Evolutionary conservation across 257 asterid species (phyloP).

Genomic region (Catharanthus roseus): DNA sequence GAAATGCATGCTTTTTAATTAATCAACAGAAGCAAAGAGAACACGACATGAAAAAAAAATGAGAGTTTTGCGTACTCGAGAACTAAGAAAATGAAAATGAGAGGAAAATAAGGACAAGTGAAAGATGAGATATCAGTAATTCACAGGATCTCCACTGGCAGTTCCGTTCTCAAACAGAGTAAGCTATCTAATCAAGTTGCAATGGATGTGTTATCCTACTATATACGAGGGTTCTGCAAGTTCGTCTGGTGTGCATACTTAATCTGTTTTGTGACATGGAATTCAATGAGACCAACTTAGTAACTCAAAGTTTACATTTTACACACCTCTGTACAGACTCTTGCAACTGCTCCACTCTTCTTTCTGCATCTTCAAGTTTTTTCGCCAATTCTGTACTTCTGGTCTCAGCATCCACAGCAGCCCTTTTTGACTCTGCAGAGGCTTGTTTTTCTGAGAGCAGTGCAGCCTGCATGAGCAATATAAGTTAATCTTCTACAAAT

Average conservation of each 20-base stretch:
- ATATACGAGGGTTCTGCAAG: background rate
- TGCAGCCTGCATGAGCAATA: constrained; percentile 45
- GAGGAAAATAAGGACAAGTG: background rate
- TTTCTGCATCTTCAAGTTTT: constrained; percentile 66
- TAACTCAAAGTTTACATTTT: background rate
- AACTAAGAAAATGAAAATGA: background rate
- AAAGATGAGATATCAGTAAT: background rate
- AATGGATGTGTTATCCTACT: background rate
- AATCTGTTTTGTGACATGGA: background rate
- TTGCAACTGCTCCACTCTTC: constrained; percentile 73
- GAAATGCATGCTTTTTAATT: background rate
- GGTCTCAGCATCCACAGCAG: constrained; percentile 51
- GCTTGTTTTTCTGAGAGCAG: constrained; percentile 64
- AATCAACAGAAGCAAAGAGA: constrained; percentile 3
- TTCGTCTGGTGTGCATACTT: background rate
- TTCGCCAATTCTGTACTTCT: constrained; percentile 53
- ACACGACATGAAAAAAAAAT: too few species aligned
- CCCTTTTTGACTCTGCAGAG: constrained; percentile 63
- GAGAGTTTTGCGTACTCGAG: background rate
- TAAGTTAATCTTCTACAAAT: background rate
- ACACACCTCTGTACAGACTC: constrained; percentile 79
- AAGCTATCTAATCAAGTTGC: background rate
- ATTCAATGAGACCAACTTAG: background rate
- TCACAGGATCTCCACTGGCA: background rate
- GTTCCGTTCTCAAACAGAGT: background rate